phyloP scores from a whole-genome alignment of 2,329 filamentous ascomycete genomes.

The Talaromyces sp. region DNA sequence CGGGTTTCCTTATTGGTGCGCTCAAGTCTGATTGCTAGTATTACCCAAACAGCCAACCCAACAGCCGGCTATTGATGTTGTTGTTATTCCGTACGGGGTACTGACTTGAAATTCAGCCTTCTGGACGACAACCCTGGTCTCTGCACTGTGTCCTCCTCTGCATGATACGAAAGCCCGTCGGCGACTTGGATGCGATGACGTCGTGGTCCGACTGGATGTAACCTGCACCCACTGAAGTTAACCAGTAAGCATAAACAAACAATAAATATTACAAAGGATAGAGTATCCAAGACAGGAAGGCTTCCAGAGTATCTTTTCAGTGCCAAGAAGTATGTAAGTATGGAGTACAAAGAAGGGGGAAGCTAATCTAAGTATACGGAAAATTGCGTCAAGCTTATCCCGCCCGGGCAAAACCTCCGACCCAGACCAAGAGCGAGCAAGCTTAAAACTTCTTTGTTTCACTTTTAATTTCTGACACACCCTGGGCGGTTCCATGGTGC shows the following conservation, averaged over 20 bases:
- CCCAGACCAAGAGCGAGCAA: not conserved
- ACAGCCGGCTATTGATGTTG: not conserved
- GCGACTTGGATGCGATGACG: not conserved
- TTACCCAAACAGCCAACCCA: not conserved
- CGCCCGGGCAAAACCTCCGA: not conserved
- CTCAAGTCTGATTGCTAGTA: not conserved
- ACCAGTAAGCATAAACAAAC: not conserved
- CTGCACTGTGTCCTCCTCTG: not conserved
- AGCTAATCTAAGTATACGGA: not conserved
- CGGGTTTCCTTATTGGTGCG: not conserved
- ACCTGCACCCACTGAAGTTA: not conserved
- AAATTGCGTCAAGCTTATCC: not conserved
- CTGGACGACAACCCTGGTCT: too few relatives aligned
- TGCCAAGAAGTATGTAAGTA: too few relatives aligned
- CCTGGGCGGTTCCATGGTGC: not conserved
- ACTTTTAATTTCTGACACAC: not conserved
- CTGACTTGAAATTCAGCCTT: too few relatives aligned
- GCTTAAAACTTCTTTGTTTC: not conserved
- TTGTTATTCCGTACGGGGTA: too few relatives aligned
- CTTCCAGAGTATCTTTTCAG: not conserved
- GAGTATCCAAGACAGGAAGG: not conserved
- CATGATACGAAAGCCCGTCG: not conserved
- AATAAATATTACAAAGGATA: too few relatives aligned
- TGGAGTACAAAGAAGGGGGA: not conserved
- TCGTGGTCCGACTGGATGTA: not conserved